Evolutionary conservation across 83 land plant species (phyloP).

Genomic region (Picea abies): DNA sequence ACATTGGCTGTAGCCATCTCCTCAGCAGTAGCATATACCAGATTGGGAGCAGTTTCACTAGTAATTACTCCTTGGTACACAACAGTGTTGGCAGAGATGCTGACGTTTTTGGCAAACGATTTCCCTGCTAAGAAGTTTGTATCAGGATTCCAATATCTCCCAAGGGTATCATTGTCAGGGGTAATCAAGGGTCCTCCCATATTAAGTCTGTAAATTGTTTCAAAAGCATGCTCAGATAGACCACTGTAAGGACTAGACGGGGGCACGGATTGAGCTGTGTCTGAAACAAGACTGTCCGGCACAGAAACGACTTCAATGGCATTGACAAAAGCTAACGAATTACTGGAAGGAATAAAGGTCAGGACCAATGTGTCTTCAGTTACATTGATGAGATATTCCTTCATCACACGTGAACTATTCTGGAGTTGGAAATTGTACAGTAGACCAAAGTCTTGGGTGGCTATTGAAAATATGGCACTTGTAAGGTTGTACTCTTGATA

Average conservation of each 20-base stretch:
- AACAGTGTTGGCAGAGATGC: not conserved
- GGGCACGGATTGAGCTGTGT: slow-evolving; percentile 15
- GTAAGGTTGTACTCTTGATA: slow-evolving; percentile 26
- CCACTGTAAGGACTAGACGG: slow-evolving; percentile 18
- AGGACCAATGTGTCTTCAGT: slow-evolving; percentile 24
- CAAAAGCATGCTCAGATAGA: slow-evolving; percentile 19
- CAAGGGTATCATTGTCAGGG: no score
- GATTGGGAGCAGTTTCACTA: slow-evolving; percentile 47
- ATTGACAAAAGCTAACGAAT: slow-evolving; percentile 51
- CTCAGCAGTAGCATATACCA: slow-evolving; percentile 45
- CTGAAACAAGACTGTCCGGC: slow-evolving; percentile 26
- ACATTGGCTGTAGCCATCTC: slow-evolving; percentile 22
- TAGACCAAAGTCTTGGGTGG: slow-evolving; percentile 2
- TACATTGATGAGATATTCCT: slow-evolving; percentile 48
- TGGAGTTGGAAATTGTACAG: slow-evolving; percentile 18
- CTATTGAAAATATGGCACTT: slow-evolving; percentile 45
- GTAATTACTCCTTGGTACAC: slow-evolving; percentile 20
- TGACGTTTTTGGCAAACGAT: slow-evolving; percentile 7
- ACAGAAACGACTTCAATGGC: slow-evolving; percentile 73
- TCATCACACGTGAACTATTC: slow-evolving; percentile 20
- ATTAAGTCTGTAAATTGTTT: slow-evolving; percentile 11
- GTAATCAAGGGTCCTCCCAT: no score
- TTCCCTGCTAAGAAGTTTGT: not conserved
- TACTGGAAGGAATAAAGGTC: slow-evolving; percentile 6
- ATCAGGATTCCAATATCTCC: no score